Evolutionary conservation across 2,329 filamentous ascomycete species (phyloP), one percentile per base, ranked within the genome.

Genomic region (Xylariaceae sp.): DNA sequence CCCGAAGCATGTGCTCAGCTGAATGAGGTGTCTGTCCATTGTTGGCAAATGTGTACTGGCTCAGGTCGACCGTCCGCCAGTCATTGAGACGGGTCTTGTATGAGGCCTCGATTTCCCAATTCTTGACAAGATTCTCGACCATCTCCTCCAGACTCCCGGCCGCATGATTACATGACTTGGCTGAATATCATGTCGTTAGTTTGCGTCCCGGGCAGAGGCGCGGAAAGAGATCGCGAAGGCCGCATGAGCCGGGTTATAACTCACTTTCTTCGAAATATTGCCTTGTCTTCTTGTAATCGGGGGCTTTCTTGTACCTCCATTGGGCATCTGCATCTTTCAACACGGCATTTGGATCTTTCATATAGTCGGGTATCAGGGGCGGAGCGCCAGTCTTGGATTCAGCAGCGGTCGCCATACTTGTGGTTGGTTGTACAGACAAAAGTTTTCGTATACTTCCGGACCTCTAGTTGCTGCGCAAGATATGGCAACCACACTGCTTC

Each of bases 91-190:
- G 62, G 7, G 77, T 76, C 70, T 88, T 88, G 77, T 85, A 87
- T 0, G 82, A 86, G 1, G 85, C 85, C 66, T 88, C 84, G 47
- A 87, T 79, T 67, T 88, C 84, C 85, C 84, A 88, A 66, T 88
- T 88, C 72, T 88, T 87, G 63, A 88, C 84, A 1, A 88, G 77
- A 63, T 87, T 88, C 66, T 87, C 79, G 38, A 88, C 83, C 5
- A 88, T 76, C 45, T 77, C 70, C 13, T 80, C 77, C 2, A 88
- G 76, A 50, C 78, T 83, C 34, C 74, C 75, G 3, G 81, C 72
- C 42, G 70, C 68, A 66, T 87, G 84, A 60, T 69, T 76, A 67
- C 72, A 75, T 34, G 70, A 73, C 66, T 84, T 86, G 48, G 79
- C 83, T 87, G 40, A 36, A 19, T 19, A 31, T 22, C 14, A 34